Conservation (phyloP, 2,329 filamentous ascomycete genomes). For the Alternaria sp. region DNA sequence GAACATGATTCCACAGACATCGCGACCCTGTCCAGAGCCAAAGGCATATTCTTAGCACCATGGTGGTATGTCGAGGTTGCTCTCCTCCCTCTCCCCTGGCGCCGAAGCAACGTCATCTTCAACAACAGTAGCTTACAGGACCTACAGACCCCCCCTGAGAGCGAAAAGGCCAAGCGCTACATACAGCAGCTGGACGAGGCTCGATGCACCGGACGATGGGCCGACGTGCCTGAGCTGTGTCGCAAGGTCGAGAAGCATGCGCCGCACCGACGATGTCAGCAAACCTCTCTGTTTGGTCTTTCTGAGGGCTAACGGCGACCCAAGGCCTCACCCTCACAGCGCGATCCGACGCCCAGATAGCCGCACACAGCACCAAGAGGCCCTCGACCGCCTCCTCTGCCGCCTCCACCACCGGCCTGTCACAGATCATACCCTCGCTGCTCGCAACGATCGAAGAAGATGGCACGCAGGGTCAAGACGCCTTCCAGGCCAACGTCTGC, state of each 20-base stretch:
- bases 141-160: constrained; percentile 55
- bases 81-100: not conserved
- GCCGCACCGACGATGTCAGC: constrained; percentile 80
- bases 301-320: constrained; percentile 24
- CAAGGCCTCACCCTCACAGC: constrained; percentile 56
- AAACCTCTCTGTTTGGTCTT: constrained; percentile 5
- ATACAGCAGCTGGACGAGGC: constrained; percentile 82
- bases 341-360: constrained; percentile 55
- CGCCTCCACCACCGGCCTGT: constrained; percentile 31
- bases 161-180: constrained; percentile 82
- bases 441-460: constrained; percentile 50
- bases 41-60: constrained; percentile 39
- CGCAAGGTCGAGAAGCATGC: constrained; percentile 96
- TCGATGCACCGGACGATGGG: constrained; percentile 87
- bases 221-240: constrained; percentile 82
- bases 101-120: constrained; percentile 41
- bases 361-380: constrained; percentile 50
- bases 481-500: constrained; percentile 80
- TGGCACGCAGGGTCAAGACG: constrained; percentile 57
- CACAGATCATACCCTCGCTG: constrained; percentile 50
- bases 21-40: constrained; percentile 30
- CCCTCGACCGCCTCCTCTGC: constrained; percentile 52
- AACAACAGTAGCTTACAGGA: constrained; percentile 33
- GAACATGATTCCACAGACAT: constrained; percentile 39
- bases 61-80: constrained; percentile 42